phyloP scores from a whole-genome alignment of 495 filamentous ascomycete species.

The Saxophila tyrrhenica region DNA sequence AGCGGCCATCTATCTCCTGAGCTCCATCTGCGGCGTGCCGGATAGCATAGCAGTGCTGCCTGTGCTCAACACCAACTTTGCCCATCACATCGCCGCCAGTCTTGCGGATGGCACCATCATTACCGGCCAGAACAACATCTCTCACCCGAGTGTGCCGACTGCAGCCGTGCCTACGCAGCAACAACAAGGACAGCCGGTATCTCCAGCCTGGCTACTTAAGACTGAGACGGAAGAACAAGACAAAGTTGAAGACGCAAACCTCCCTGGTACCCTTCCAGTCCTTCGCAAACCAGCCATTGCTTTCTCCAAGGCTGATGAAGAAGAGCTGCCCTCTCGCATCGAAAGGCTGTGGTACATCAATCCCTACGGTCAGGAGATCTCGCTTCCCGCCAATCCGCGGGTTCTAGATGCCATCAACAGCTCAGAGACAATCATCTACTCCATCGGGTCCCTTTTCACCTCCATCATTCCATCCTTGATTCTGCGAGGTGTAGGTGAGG shows the following conservation, averaged over 20 bases:
- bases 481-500: conserved; percentile 50
- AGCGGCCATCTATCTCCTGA: conserved; percentile 32
- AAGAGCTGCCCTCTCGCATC: conserved; percentile 66
- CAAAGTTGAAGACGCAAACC: conserved; percentile 70
- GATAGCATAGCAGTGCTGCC: conserved; percentile 67
- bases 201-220: conserved; percentile 23
- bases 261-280: conserved; percentile 70
- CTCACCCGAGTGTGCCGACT: conserved; percentile 57
- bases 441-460: conserved; percentile 75
- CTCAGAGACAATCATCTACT: conserved; percentile 67
- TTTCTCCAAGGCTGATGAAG: conserved; percentile 62
- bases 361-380: conserved; percentile 85
- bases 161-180: conserved; percentile 32
- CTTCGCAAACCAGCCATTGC: conserved; percentile 67
- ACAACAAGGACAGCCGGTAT: conserved; percentile 16
- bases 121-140: conserved; percentile 84
- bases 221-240: conserved; percentile 27
- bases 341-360: conserved; percentile 92
- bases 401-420: conserved; percentile 54
- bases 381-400: conserved; percentile 65
- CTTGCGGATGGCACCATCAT: conserved; percentile 68
- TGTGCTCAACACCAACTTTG: conserved; percentile 86
- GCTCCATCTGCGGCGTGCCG: conserved; percentile 69
- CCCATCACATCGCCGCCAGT: conserved; percentile 82
- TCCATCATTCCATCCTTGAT: conserved; percentile 65